Evolutionary conservation across 805 yeast genomes (phyloP).

Genomic region (Cyberlindnera euphorbiae): DNA sequence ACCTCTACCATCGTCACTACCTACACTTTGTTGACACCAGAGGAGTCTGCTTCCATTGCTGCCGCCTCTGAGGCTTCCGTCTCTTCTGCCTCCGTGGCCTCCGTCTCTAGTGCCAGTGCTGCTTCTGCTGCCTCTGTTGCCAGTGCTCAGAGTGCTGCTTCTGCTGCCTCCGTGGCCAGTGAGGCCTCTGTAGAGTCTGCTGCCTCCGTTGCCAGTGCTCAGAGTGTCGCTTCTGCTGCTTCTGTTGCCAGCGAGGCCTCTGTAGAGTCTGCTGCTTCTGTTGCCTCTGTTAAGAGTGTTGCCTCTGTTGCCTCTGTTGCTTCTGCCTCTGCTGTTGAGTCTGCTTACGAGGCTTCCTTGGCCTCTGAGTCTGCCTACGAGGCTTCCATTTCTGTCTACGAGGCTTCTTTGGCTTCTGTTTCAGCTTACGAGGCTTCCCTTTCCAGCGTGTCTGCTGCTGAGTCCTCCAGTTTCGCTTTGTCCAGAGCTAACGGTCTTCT

Average conservation of each 20-base stretch:
- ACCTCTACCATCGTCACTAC: conserved; percentile 36
- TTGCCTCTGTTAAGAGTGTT: conserved; percentile 26
- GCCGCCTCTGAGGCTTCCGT: conserved; percentile 15
- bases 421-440: conserved; percentile 21
- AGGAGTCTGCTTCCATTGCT: conserved; percentile 7
- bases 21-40: conserved; percentile 24
- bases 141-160: too few species aligned
- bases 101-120: conserved; percentile 20
- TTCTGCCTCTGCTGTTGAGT: conserved; percentile 17
- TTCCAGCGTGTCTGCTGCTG: conserved; percentile 12
- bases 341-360: conserved; percentile 19
- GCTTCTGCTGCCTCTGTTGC: conserved; percentile 22
- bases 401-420: conserved; percentile 10
- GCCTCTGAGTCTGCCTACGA: conserved; percentile 18
- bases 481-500: conserved; percentile 34
- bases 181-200: conserved; percentile 21
- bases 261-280: conserved; percentile 18
- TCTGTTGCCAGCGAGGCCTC: conserved; percentile 19
- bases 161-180: conserved; percentile 5
- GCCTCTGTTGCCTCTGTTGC: conserved; percentile 18
- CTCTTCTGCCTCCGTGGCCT: conserved; percentile 15
- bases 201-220: conserved; percentile 27
- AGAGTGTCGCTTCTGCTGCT: conserved; percentile 17
- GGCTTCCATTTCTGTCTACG: conserved; percentile 9
- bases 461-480: conserved; percentile 20